phyloP scores from a whole-genome alignment of 179 eudicot genomes.

The Camellia oleifera region DNA sequence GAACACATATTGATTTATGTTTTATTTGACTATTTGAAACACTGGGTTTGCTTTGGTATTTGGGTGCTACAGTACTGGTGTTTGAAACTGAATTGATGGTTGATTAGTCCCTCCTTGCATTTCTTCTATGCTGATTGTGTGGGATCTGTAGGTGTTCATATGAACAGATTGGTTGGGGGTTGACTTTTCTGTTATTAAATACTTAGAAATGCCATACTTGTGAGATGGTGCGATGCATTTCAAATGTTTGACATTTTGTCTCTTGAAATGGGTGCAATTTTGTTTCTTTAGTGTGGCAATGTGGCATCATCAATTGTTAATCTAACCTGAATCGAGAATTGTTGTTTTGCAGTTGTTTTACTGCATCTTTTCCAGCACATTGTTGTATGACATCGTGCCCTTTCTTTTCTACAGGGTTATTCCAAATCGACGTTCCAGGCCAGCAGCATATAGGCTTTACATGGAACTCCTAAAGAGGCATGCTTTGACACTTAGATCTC shows the following conservation, averaged over 20 bases:
- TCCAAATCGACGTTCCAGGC: slow-evolving; percentile 63
- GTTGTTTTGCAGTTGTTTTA: background rate
- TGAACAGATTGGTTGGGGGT: background rate
- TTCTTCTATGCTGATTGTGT: background rate
- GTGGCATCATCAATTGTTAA: background rate
- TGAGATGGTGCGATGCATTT: background rate
- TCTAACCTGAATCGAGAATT: background rate
- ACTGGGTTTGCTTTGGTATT: background rate
- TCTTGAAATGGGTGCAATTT: background rate
- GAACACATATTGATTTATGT: background rate
- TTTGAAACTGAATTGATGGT: background rate
- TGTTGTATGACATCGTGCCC: background rate
- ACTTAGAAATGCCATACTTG: background rate
- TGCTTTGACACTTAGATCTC: slow-evolving; percentile 52
- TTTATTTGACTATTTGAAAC: background rate
- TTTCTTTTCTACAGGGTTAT: slow-evolving; percentile 57
- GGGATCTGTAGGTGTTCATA: slow-evolving; percentile 5
- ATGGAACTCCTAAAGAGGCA: slow-evolving; percentile 78
- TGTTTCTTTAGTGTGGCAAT: background rate
- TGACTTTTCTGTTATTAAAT: background rate
- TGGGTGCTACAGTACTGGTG: background rate
- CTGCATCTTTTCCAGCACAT: background rate
- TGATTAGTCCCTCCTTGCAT: background rate
- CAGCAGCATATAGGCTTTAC: slow-evolving; percentile 86
- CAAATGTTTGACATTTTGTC: background rate